These are phyloP conservation scores for Exophiala mesophila DNA, from an alignment of 2,329 filamentous ascomycete species.

Conservation along the genomic window DNA sequence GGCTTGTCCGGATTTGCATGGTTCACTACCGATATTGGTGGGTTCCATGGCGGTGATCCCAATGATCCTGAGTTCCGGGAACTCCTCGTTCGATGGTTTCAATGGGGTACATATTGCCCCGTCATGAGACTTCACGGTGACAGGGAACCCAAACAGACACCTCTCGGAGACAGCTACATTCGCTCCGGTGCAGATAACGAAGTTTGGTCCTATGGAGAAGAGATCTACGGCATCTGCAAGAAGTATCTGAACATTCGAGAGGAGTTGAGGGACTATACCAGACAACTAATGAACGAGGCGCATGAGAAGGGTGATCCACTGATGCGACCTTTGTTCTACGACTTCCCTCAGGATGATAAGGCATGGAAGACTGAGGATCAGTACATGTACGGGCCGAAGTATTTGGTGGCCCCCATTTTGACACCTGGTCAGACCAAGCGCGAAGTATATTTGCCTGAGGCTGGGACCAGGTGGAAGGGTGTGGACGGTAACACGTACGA, in stretches of 20 bases:
- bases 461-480: constrained; percentile 42
- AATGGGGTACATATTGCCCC: constrained; percentile 59
- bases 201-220: constrained; percentile 61
- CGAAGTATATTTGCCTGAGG: constrained; percentile 49
- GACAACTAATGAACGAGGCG: constrained; percentile 55
- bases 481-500: constrained; percentile 27
- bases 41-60: constrained; percentile 62
- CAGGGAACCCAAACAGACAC: constrained; percentile 53
- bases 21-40: constrained; percentile 68
- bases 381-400: constrained; percentile 61
- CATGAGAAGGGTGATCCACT: constrained; percentile 57
- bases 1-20: constrained; percentile 59
- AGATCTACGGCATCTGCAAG: constrained; percentile 56
- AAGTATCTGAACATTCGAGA: constrained; percentile 58
- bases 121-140: constrained; percentile 65
- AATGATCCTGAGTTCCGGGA: constrained; percentile 54
- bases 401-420: constrained; percentile 54
- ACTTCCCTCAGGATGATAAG: constrained; percentile 53
- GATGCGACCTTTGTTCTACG: constrained; percentile 60
- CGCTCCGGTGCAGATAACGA: constrained; percentile 54
- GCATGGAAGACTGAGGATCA: constrained; percentile 56
- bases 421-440: constrained; percentile 40
- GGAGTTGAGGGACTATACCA: constrained; percentile 53
- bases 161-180: constrained; percentile 22
- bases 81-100: constrained; percentile 63